Conservation (phyloP, 352 stramenopile species). For the Blastocystis sp. region DNA sequence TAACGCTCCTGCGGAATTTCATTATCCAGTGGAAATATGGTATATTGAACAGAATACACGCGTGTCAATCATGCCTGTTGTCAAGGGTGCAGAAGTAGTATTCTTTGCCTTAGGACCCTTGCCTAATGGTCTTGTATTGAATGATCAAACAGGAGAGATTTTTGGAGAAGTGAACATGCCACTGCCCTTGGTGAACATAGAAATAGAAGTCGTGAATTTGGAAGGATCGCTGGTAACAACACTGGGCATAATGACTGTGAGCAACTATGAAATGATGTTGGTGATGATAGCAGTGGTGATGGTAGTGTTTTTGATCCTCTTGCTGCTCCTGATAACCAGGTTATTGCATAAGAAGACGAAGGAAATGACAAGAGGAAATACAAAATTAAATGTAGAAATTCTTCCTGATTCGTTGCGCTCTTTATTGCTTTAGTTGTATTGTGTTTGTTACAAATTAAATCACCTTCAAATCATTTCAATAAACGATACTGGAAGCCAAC, state of each 20-base stretch:
- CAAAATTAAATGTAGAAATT: neutral
- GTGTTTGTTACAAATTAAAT: neutral
- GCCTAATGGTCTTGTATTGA: neutral
- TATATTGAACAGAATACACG: neutral
- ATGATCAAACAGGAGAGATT: neutral
- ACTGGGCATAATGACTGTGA: neutral
- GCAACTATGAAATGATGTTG: conserved; percentile 5
- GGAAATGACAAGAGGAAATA: neutral
- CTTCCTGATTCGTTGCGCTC: conserved; percentile 8
- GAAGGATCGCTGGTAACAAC: neutral
- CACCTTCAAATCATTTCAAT: conserved; percentile 1
- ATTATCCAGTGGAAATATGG: neutral
- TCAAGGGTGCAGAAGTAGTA: neutral
- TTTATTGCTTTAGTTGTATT: neutral
- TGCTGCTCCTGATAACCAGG: neutral
- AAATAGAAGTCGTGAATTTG: neutral
- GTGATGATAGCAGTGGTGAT: conserved; percentile 1
- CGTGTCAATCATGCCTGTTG: neutral
- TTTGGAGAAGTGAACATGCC: neutral
- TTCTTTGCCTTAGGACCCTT: neutral
- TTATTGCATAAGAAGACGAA: neutral
- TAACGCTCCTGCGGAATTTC: neutral
- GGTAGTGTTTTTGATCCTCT: neutral
- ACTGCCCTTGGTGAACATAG: neutral
- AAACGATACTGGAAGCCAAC: conserved; percentile 22